Conservation (phyloP, 768 basidiomycete species). For the Polyporus arcularius region DNA sequence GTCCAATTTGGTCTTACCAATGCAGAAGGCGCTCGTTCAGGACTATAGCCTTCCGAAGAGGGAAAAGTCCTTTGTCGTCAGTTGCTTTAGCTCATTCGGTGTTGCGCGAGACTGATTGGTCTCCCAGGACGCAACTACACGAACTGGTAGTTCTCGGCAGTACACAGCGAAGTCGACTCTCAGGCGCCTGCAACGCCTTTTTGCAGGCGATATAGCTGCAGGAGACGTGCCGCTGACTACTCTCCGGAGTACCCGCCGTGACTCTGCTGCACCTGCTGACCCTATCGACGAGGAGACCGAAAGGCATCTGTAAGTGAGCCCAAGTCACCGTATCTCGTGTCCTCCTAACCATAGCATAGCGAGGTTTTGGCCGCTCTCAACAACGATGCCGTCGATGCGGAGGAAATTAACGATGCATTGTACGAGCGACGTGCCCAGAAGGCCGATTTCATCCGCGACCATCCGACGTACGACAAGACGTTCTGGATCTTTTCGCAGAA, state of each 20-base stretch:
- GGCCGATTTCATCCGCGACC: slow-evolving; percentile 84
- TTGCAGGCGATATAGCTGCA: slow-evolving; percentile 52
- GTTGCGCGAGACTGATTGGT: background rate
- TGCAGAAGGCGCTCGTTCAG: slow-evolving; percentile 75
- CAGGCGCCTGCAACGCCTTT: slow-evolving; percentile 62
- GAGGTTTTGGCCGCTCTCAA: slow-evolving; percentile 70
- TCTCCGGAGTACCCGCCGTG: slow-evolving; percentile 41
- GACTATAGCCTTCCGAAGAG: slow-evolving; percentile 46
- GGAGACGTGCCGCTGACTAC: slow-evolving; percentile 63
- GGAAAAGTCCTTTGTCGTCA: slow-evolving; percentile 35
- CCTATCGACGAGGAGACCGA: slow-evolving; percentile 63
- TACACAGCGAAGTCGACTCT: slow-evolving; percentile 56
- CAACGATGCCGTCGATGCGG: slow-evolving; percentile 47
- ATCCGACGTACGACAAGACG: slow-evolving; percentile 87
- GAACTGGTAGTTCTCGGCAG: slow-evolving; percentile 41
- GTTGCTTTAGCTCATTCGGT: slow-evolving; percentile 1
- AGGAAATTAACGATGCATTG: slow-evolving; percentile 60
- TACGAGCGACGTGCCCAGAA: slow-evolving; percentile 75
- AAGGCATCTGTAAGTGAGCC: slow-evolving; percentile 61
- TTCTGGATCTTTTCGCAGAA: slow-evolving; percentile 89
- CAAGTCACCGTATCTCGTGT: background rate
- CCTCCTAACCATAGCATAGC: slow-evolving; percentile 37
- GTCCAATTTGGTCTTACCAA: slow-evolving; percentile 72
- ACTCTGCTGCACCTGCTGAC: slow-evolving; percentile 32
- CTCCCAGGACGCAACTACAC: slow-evolving; percentile 14